Evolutionary conservation across 2,329 filamentous ascomycete genomes (phyloP), one percentile per base, ranked within the genome.

Genomic region (Exophiala sp.): DNA sequence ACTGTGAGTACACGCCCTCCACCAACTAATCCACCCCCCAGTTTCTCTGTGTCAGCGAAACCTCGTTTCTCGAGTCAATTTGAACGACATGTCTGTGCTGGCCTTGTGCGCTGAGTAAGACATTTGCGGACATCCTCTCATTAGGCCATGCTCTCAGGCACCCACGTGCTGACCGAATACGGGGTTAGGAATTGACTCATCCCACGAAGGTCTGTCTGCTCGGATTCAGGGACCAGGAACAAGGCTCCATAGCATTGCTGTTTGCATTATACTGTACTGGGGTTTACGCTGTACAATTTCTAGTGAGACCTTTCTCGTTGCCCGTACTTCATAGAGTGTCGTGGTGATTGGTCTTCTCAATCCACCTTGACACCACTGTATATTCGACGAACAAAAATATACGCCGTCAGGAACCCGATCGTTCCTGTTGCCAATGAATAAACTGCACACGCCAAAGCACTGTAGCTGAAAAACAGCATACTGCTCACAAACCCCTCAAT

Each of bases 381-480:
- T 66, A 96, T 91, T 67, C 86, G 82, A 66, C 88, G 78, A 51
- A 95, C 83, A 75, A 95, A 95, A 1, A 85, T 82, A 73, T 94
- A 95, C 5, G 88, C 87, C 38, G 87, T 86, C 71, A 95, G 70
- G 70, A 95, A 95, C 2, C 90, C 90, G 50, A 95, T 81, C 0
- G 90, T 95, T 20, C 90, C 90, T 8, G 86, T 90, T 59, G 94
- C 73, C 46, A 95, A 74, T 1, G 87, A 89, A 68, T 94, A 95
- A 3, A 94, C 85, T 41, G 82, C 79, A 69, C 89, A 95, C 1
- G 88, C 89, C 63, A 95, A 80, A 66, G 88, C 85, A 68, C 86
- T 90, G 69, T 95, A 95, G 62, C 82, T 84, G 71, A 95, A 95
- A 74, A 95, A 95, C 33, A 95, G 77, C 68, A 95, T 69, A 44